These are phyloP conservation scores for Sporothrix variecibatus DNA, from an alignment of 2,329 filamentous ascomycete genomes.

Conservation along the genomic window DNA sequence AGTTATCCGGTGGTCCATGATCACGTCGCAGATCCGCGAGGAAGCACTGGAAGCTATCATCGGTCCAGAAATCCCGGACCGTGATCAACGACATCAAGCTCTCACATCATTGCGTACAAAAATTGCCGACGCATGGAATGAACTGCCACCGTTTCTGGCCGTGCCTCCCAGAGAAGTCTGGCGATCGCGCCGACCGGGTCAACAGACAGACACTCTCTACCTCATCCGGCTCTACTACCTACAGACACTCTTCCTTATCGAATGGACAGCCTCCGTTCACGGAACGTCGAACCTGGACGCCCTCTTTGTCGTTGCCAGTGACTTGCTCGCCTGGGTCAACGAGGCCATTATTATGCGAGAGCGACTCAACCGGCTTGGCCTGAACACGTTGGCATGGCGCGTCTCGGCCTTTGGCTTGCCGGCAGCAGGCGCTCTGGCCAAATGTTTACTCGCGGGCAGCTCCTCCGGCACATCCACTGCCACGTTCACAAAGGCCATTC, in stretches of 20 bases:
- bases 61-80: neutral
- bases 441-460: constrained; percentile 17
- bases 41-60: constrained; percentile 22
- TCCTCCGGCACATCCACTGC: neutral
- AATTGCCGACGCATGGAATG: constrained; percentile 18
- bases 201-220: constrained; percentile 22
- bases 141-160: constrained; percentile 14
- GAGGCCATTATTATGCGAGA: constrained; percentile 24
- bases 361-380: constrained; percentile 18
- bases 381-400: constrained; percentile 24
- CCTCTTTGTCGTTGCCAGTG: constrained; percentile 21
- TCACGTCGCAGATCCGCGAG: constrained; percentile 25
- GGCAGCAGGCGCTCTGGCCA: constrained; percentile 20
- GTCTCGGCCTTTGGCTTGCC: constrained; percentile 24
- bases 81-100: neutral
- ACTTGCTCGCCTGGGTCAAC: constrained; percentile 25
- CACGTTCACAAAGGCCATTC: constrained; percentile 16
- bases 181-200: neutral
- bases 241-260: constrained; percentile 23
- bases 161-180: constrained; percentile 15
- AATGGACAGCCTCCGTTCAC: constrained; percentile 21
- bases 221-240: constrained; percentile 24
- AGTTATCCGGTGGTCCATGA: constrained; percentile 26
- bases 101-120: neutral
- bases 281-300: constrained; percentile 16